Percentiles rank a stretch among this genome's conserved stretches.
These are phyloP conservation scores for Rhodamnia argentea DNA, from an alignment of 345 rosid species.

Conservation along the genomic window DNA sequence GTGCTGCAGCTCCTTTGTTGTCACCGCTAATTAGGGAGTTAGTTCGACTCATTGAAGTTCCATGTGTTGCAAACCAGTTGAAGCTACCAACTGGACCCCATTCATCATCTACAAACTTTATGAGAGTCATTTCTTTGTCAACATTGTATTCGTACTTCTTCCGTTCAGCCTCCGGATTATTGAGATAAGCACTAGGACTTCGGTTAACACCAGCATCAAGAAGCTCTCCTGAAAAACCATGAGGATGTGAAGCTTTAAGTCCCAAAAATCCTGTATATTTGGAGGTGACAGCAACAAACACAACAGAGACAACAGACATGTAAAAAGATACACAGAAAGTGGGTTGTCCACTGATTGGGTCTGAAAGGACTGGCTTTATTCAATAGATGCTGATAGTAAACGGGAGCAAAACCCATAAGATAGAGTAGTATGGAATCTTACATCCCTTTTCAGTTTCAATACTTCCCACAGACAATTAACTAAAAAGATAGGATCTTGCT, in stretches of 20 bases:
- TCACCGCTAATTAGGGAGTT: constrained; percentile 97
- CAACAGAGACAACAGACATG: neutral
- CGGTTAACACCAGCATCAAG: constrained; percentile 89
- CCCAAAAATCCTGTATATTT: neutral
- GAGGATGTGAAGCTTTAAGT: neutral
- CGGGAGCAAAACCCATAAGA: neutral
- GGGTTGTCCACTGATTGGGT: neutral
- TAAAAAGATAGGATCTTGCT: neutral
- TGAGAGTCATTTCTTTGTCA: constrained; percentile 92
- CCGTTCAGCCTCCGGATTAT: constrained; percentile 73
- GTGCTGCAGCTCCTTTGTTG: constrained; percentile 96
- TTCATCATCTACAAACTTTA: constrained; percentile 90
- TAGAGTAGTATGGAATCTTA: neutral
- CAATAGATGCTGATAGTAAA: neutral
- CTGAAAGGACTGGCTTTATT: neutral
- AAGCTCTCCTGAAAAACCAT: constrained; percentile 49
- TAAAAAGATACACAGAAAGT: neutral
- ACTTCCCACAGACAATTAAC: neutral
- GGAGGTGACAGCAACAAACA: neutral
- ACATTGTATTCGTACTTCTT: constrained; percentile 64
- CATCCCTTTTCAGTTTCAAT: neutral
- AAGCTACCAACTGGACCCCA: constrained; percentile 97
- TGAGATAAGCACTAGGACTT: constrained; percentile 96
- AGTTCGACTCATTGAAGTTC: constrained; percentile 95
- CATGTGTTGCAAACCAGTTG: constrained; percentile 99